Conservation (phyloP, 345 rosid species). For the Gossypium rotundifolium region DNA sequence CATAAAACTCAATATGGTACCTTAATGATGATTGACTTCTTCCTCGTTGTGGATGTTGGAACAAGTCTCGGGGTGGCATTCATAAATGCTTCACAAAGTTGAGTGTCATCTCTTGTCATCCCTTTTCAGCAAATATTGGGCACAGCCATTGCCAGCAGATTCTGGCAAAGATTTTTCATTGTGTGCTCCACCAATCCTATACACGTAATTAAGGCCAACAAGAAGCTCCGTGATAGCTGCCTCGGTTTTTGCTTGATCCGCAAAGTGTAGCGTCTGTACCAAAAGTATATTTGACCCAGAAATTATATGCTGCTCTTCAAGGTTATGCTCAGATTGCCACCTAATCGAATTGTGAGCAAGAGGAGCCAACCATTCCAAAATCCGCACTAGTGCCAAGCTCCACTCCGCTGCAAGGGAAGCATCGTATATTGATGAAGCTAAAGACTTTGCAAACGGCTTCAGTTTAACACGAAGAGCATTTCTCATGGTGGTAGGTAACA, state of each 20-base stretch:
- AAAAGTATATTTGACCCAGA: conserved; percentile 42
- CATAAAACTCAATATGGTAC: conserved; percentile 1
- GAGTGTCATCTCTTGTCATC: background rate
- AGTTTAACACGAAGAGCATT: conserved; percentile 37
- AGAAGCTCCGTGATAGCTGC: conserved; percentile 56
- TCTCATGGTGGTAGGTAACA: conserved; percentile 44
- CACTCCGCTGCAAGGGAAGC: conserved; percentile 43
- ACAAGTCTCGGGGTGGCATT: background rate
- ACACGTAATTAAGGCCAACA: conserved; percentile 50
- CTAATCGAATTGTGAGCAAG: conserved; percentile 50
- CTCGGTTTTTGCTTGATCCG: conserved; percentile 55
- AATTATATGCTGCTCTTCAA: conserved; percentile 45
- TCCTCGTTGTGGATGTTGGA: background rate
- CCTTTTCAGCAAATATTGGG: background rate
- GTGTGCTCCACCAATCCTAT: conserved; percentile 26
- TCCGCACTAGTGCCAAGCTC: conserved; percentile 30
- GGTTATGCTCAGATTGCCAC: conserved; percentile 54
- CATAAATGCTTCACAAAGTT: background rate
- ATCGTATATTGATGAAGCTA: conserved; percentile 30
- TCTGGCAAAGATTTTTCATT: conserved; percentile 14
- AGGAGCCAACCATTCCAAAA: conserved; percentile 56
- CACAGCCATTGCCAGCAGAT: background rate
- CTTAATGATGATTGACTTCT: conserved; percentile 8
- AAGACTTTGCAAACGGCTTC: conserved; percentile 27
- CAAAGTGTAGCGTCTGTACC: conserved; percentile 58